These are phyloP conservation scores for Paramyrothecium sp. DNA, from an alignment of 2,329 filamentous ascomycete genomes.

Conservation along the genomic window DNA sequence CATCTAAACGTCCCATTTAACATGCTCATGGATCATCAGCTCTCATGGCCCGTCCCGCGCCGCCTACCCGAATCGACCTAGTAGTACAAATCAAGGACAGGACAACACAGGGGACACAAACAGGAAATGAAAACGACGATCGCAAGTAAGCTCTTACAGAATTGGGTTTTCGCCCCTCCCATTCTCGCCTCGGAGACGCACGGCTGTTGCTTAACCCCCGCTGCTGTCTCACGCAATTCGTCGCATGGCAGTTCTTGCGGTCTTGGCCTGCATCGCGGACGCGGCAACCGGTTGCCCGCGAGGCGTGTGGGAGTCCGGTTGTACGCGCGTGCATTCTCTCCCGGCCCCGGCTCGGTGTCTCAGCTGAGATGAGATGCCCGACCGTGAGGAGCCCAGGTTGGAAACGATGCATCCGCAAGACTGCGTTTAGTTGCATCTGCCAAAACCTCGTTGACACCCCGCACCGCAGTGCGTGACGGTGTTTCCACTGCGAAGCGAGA, in stretches of 20 bases:
- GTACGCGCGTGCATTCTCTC: background rate
- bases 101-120: background rate
- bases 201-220: too few relatives aligned
- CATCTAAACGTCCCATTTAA: too few relatives aligned
- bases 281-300: too few relatives aligned
- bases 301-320: too few relatives aligned
- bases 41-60: background rate
- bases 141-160: background rate
- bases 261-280: too few relatives aligned
- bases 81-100: background rate
- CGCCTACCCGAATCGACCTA: background rate
- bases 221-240: too few relatives aligned
- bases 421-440: slow-evolving; percentile 22
- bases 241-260: too few relatives aligned
- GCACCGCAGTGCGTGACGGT: slow-evolving; percentile 23
- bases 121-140: background rate
- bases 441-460: slow-evolving; percentile 32
- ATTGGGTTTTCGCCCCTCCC: background rate
- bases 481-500: slow-evolving; percentile 20
- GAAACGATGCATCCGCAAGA: background rate
- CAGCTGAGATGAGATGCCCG: background rate
- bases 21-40: too few relatives aligned
- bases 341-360: background rate
- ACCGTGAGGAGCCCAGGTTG: background rate
- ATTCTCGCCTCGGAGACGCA: too few relatives aligned